Evolutionary conservation across 495 filamentous ascomycete species (phyloP).

Genomic region (Penicillium waksmanii): DNA sequence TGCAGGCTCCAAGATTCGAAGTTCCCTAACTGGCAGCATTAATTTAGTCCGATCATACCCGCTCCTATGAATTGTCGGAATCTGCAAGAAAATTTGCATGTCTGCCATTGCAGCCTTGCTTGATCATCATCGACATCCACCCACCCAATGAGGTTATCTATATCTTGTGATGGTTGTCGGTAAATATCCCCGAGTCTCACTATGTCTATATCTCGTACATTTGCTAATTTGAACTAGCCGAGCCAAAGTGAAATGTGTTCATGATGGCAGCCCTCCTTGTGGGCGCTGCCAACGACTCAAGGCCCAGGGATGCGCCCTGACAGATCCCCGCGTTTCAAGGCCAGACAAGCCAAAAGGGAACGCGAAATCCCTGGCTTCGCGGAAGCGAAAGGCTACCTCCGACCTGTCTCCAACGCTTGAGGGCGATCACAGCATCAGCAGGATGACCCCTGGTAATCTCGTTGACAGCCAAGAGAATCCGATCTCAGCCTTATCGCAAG

Average conservation of each 20-base stretch:
- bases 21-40: not conserved
- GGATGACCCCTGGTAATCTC: slow-evolving; percentile 3
- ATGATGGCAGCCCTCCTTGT: slow-evolving; percentile 45
- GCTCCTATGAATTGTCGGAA: not conserved
- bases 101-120: not conserved
- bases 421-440: not conserved
- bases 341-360: slow-evolving; percentile 7
- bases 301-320: slow-evolving; percentile 30
- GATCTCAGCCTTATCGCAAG: slow-evolving; percentile 30
- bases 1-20: not conserved
- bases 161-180: slow-evolving; percentile 49
- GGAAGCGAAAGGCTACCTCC: slow-evolving; percentile 21
- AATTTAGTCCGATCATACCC: not conserved
- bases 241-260: slow-evolving; percentile 49
- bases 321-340: slow-evolving; percentile 34
- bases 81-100: not conserved
- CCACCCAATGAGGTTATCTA: slow-evolving; percentile 42
- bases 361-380: slow-evolving; percentile 7
- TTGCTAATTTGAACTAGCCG: slow-evolving; percentile 23
- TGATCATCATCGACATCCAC: not conserved
- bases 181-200: slow-evolving; percentile 16
- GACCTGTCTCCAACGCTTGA: slow-evolving; percentile 2
- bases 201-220: not conserved
- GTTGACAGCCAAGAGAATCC: slow-evolving; percentile 22
- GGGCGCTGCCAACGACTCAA: slow-evolving; percentile 40